phyloP scores from a whole-genome alignment of 2,329 filamentous ascomycete species.

The Lecanicillium sp. region DNA sequence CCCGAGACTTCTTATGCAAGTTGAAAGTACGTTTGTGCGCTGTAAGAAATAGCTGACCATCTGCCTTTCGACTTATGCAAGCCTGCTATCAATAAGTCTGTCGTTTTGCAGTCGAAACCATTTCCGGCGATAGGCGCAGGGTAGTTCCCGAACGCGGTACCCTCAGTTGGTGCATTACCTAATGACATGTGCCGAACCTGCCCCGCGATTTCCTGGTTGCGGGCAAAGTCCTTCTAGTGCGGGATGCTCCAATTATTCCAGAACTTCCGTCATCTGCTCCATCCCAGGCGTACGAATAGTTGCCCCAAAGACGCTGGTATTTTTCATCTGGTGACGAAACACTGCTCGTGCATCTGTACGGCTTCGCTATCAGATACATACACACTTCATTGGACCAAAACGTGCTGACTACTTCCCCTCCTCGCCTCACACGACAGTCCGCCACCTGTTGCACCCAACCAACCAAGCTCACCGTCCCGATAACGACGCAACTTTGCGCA shows the following conservation, averaged over 20 bases:
- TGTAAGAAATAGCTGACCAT: neutral
- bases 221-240: conserved; percentile 1
- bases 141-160: neutral
- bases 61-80: neutral
- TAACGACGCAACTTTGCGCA: neutral
- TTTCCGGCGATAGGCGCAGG: no score
- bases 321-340: no score
- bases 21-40: no score
- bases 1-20: no score
- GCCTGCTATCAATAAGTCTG: no score
- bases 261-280: conserved; percentile 2
- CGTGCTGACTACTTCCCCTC: no score
- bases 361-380: no score
- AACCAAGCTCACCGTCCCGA: neutral
- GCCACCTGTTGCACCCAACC: no score
- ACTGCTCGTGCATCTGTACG: no score
- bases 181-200: conserved; percentile 1
- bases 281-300: neutral
- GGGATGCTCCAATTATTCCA: conserved; percentile 9
- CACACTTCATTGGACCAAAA: no score
- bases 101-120: neutral
- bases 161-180: neutral
- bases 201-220: conserved; percentile 9
- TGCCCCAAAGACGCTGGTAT: neutral
- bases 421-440: no score